These are phyloP conservation scores for Apiosordaria backusii DNA, from an alignment of 495 filamentous ascomycete genomes.

Conservation along the genomic window DNA sequence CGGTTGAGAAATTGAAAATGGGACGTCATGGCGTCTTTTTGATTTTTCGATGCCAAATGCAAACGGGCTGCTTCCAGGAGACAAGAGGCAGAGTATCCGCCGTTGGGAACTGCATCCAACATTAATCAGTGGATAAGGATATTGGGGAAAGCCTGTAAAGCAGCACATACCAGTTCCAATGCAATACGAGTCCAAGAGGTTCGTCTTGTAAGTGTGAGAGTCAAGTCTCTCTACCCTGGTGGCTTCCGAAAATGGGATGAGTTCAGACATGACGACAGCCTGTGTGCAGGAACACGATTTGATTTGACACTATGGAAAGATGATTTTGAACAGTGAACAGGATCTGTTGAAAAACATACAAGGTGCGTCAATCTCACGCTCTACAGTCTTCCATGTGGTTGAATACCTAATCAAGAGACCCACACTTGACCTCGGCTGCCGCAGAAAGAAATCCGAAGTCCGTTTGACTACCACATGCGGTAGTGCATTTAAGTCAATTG, in stretches of 20 bases:
- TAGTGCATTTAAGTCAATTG: background rate
- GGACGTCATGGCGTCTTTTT: constrained; percentile 61
- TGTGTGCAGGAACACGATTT: background rate
- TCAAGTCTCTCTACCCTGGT: constrained; percentile 51
- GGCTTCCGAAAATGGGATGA: constrained; percentile 31
- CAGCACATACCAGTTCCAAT: constrained; percentile 59
- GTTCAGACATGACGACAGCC: background rate
- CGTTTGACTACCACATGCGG: background rate
- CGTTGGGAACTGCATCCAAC: constrained; percentile 66
- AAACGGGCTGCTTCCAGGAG: constrained; percentile 57
- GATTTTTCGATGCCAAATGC: constrained; percentile 60
- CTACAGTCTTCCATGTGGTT: background rate
- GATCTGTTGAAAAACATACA: background rate
- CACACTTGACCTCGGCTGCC: background rate
- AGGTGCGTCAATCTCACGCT: background rate
- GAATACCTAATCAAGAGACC: background rate
- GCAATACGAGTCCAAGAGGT: constrained; percentile 60
- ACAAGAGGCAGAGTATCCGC: constrained; percentile 66
- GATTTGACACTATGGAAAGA: constrained; percentile 7
- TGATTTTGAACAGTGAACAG: background rate
- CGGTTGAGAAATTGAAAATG: constrained; percentile 72
- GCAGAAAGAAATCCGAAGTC: background rate
- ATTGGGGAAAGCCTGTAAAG: background rate
- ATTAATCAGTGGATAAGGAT: background rate
- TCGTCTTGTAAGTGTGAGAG: constrained; percentile 57